These are phyloP conservation scores for Solanum hybrid DNA, from an alignment of 305 asterid genomes.

Conservation along the genomic window DNA sequence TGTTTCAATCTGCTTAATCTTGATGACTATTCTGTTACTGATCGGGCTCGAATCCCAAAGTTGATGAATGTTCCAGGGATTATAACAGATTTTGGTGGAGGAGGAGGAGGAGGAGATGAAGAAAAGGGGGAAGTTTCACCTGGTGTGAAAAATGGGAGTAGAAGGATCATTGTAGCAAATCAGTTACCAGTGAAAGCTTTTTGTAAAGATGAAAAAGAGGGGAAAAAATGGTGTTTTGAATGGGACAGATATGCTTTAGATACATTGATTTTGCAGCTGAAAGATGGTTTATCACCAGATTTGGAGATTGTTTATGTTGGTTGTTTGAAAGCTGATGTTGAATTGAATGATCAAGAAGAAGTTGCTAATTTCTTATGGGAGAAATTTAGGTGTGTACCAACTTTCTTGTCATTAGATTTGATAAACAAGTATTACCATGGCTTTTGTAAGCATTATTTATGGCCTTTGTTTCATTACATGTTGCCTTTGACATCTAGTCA, in stretches of 20 bases:
- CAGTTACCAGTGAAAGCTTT: slow-evolving; percentile 51
- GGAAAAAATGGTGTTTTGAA: slow-evolving; percentile 60
- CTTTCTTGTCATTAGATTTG: slow-evolving; percentile 58
- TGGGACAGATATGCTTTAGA: slow-evolving; percentile 71
- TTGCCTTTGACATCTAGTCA: slow-evolving; percentile 55
- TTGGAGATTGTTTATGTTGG: slow-evolving; percentile 65
- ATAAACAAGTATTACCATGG: slow-evolving; percentile 64
- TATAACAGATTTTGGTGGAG: slow-evolving; percentile 42
- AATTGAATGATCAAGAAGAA: slow-evolving; percentile 58
- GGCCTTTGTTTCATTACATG: slow-evolving; percentile 88
- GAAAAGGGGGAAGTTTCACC: neutral
- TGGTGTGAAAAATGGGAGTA: slow-evolving; percentile 19
- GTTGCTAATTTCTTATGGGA: slow-evolving; percentile 52
- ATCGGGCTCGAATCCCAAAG: slow-evolving; percentile 58
- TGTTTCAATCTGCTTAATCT: slow-evolving; percentile 63
- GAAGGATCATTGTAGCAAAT: slow-evolving; percentile 61
- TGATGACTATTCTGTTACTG: slow-evolving; percentile 50
- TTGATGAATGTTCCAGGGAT: slow-evolving; percentile 58
- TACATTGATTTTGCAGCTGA: slow-evolving; percentile 50
- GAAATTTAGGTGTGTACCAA: slow-evolving; percentile 68
- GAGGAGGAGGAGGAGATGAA: slow-evolving; percentile 7
- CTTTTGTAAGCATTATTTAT: slow-evolving; percentile 68
- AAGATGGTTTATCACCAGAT: slow-evolving; percentile 52
- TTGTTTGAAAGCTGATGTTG: slow-evolving; percentile 30
- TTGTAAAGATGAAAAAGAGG: slow-evolving; percentile 17